phyloP scores from a whole-genome alignment of 164 flowering plant genomes.

The Macadamia integrifolia region DNA sequence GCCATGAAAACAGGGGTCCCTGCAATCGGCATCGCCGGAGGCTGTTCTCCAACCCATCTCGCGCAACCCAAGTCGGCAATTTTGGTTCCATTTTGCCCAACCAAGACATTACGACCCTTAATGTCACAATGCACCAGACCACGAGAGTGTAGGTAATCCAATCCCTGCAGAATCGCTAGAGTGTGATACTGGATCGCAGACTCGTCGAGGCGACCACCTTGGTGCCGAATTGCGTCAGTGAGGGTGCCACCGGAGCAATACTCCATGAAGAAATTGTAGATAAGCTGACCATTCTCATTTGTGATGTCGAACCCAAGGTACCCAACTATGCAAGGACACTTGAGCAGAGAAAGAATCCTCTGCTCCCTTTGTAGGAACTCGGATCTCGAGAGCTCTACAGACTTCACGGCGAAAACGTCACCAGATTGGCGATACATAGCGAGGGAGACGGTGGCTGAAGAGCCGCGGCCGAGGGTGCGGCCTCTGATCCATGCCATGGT shows the following conservation, averaged over 20 bases:
- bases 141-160: constrained; percentile 53
- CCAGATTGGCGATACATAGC: no score
- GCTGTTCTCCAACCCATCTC: constrained; percentile 20
- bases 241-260: constrained; percentile 56
- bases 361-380: no score
- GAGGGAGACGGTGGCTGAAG: no score
- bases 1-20: constrained; percentile 86
- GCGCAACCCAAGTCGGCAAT: constrained; percentile 84
- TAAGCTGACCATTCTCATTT: constrained; percentile 19
- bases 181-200: constrained; percentile 25
- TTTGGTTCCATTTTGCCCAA: constrained; percentile 42
- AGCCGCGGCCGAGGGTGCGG: no score
- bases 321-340: constrained; percentile 41
- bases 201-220: constrained; percentile 43
- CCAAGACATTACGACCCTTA: constrained; percentile 60
- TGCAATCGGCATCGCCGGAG: constrained; percentile 13
- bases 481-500: no score
- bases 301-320: constrained; percentile 48
- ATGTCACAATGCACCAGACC: constrained; percentile 78
- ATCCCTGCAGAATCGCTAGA: constrained; percentile 40
- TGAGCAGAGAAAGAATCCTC: constrained; percentile 34
- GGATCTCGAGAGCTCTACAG: no score
- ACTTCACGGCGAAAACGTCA: not conserved
- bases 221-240: constrained; percentile 28
- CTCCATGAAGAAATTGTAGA: constrained; percentile 67